Percentiles rank a stretch among this genome's conserved stretches.
Evolutionary conservation across 306 rosid genomes (phyloP).

Genomic region (Ceratonia siliqua): DNA sequence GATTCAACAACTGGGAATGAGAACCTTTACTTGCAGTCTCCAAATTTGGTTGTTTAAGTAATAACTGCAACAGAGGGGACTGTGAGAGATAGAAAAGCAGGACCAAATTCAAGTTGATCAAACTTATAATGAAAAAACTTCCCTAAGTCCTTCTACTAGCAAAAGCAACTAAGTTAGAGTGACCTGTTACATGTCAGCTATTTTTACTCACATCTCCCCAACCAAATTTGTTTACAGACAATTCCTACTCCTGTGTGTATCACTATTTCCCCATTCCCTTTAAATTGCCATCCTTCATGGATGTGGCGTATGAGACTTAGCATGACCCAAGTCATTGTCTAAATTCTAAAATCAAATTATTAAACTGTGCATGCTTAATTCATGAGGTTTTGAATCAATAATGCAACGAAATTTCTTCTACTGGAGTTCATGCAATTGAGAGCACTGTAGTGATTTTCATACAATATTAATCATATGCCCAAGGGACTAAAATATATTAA

Average conservation of each 20-base stretch:
- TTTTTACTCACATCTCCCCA: too few species aligned
- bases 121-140: too few species aligned
- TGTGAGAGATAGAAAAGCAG: too few species aligned
- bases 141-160: too few species aligned
- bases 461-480: slow-evolving; percentile 1
- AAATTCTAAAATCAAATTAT: not conserved
- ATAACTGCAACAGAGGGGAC: too few species aligned
- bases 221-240: too few species aligned
- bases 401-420: not conserved
- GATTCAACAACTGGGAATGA: not conserved
- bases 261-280: not conserved
- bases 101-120: too few species aligned
- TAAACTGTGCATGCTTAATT: not conserved
- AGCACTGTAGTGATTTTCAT: slow-evolving; percentile 3
- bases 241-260: too few species aligned
- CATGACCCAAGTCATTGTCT: slow-evolving; percentile 2
- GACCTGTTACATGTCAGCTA: too few species aligned
- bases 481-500: not conserved
- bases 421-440: not conserved
- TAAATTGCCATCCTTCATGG: not conserved
- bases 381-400: slow-evolving; percentile 12
- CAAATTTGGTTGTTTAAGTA: too few species aligned
- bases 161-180: too few species aligned
- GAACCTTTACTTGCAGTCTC: not conserved
- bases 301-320: not conserved